Conservation (phyloP, 352 stramenopile species). For the Aphanomyces euteiches region DNA sequence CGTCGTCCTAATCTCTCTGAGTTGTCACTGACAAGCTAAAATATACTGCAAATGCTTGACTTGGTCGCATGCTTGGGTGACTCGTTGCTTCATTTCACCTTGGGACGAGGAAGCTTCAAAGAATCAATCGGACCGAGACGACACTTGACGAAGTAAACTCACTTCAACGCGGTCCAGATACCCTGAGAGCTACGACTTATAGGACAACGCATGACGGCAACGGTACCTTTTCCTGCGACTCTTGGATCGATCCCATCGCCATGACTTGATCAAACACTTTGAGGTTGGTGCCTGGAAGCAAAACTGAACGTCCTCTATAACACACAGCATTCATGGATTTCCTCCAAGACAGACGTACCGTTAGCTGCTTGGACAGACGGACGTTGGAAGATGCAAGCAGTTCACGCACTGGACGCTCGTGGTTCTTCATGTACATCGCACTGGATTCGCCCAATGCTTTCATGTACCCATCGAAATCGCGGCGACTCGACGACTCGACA, state of each 20-base stretch:
- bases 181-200: slow-evolving; percentile 47
- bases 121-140: slow-evolving; percentile 77
- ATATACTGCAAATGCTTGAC: slow-evolving; percentile 67
- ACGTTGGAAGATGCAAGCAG: slow-evolving; percentile 82
- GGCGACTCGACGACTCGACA: slow-evolving; percentile 35
- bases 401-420: slow-evolving; percentile 67
- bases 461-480: slow-evolving; percentile 78
- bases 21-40: background rate
- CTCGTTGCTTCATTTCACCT: slow-evolving; percentile 82
- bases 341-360: slow-evolving; percentile 38
- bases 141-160: slow-evolving; percentile 78
- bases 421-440: slow-evolving; percentile 69
- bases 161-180: slow-evolving; percentile 85
- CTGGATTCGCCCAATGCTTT: slow-evolving; percentile 63
- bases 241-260: slow-evolving; percentile 43
- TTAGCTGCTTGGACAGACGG: slow-evolving; percentile 70
- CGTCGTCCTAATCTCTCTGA: slow-evolving; percentile 45
- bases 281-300: slow-evolving; percentile 68
- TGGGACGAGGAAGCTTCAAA: slow-evolving; percentile 81
- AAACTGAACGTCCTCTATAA: slow-evolving; percentile 71
- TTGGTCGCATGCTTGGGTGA: slow-evolving; percentile 71
- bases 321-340: too few species aligned
- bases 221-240: slow-evolving; percentile 63
- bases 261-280: slow-evolving; percentile 78
- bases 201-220: background rate